Evolutionary conservation across 257 asterid genomes (phyloP), one percentile per base, ranked within the genome.

Genomic region (Rauvolfia tetraphylla): DNA sequence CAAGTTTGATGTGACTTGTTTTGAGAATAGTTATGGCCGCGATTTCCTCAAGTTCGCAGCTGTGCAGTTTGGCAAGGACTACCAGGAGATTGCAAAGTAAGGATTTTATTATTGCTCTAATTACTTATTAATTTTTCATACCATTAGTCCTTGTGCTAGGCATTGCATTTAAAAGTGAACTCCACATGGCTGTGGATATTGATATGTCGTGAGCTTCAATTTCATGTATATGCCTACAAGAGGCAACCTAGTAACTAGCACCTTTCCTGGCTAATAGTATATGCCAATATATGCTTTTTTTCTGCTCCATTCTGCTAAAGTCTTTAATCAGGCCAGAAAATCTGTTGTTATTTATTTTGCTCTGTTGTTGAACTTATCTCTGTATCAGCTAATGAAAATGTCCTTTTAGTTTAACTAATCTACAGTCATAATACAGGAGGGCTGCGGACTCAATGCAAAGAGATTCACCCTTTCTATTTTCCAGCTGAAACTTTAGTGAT

Each of bases 11-110:
- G 15, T 72, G 27, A 78, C 86, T 48, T 76, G 82, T 67, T 94
- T 92, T 22, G 86, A 84, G 86, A 69, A 48, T 78, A 80, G 91
- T 41, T 87, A 86, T 77, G 90, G 86, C 42, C 90, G 92, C 18
- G 86, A 83, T 15, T 89, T 82, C 79, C 76, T 94, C 23, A 87
- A 87, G 86, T 80, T 46, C 39, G 96, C 90, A 20, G 96, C 96
- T 17, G 84, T 78, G 68, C 86, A 85, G 63, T 90, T 92, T 82
- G 97, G 93, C 2, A 83, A 69, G 73, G 90, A 92, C 74, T 87
- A 90, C 74, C 89, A 79, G 77, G 90, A 89, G 77, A 79, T 94
- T 79, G 89, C 95, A 54, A 86, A 89, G 98, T 92, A 84, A 88
- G 94, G 20, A 76, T 54, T 17, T 62, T 27, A 2, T 73, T 54